phyloP scores from a whole-genome alignment of 305 asterid species.

The Withania somnifera region DNA sequence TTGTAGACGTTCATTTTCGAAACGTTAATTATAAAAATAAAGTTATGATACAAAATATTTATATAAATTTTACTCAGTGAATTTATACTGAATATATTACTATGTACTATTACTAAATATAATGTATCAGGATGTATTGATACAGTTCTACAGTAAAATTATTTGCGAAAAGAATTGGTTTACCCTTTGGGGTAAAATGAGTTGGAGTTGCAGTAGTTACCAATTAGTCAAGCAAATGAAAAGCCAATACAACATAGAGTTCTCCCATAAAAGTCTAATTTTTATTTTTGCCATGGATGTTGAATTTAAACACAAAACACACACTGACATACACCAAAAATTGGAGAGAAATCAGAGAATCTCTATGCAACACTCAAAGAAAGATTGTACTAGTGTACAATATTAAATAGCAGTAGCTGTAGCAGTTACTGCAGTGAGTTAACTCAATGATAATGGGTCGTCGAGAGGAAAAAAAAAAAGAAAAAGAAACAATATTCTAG shows the following conservation, averaged over 20 bases:
- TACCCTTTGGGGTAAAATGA: not conserved
- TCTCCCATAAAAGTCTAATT: not conserved
- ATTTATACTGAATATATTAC: too few species aligned
- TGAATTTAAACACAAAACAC: not conserved
- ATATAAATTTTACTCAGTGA: too few species aligned
- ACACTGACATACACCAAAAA: not conserved
- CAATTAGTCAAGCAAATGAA: not conserved
- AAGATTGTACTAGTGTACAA: not conserved
- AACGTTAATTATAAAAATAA: too few species aligned
- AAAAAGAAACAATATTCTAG: constrained; percentile 4
- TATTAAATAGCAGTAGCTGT: not conserved
- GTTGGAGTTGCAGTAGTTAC: not conserved
- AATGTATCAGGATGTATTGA: too few species aligned
- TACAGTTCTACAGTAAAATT: not conserved
- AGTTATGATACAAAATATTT: too few species aligned
- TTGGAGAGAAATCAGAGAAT: not conserved
- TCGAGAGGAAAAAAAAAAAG: constrained; percentile 1
- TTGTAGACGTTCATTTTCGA: too few species aligned
- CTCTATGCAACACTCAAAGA: not conserved
- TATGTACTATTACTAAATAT: too few species aligned
- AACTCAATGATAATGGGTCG: not conserved
- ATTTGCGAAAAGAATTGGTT: not conserved
- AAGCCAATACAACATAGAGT: not conserved
- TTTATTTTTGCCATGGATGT: not conserved
- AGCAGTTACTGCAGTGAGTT: not conserved